phyloP scores from a whole-genome alignment of 2,329 filamentous ascomycete species.

The Chaetomiaceae sp. region DNA sequence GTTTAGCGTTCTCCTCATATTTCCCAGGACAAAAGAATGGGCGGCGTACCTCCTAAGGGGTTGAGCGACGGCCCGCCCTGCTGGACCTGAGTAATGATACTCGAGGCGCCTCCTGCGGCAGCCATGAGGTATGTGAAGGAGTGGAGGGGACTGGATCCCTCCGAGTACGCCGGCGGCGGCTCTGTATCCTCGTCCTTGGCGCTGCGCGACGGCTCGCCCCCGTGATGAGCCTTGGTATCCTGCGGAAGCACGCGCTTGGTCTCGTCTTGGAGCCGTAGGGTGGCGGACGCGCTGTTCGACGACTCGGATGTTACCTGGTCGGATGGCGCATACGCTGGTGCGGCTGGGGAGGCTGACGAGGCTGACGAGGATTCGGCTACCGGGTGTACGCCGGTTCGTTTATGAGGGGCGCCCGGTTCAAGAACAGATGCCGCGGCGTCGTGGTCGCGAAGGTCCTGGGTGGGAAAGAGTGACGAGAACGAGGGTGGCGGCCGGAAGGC shows the following conservation, averaged over 20 bases:
- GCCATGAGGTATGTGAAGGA: constrained; percentile 98
- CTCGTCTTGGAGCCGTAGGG: constrained; percentile 48
- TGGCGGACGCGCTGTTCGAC: constrained; percentile 19
- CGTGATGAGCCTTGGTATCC: constrained; percentile 61
- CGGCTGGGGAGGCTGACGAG: constrained; percentile 33
- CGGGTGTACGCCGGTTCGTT: constrained; percentile 32
- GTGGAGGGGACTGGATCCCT: constrained; percentile 85
- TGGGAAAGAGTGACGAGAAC: constrained; percentile 55
- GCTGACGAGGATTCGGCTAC: constrained; percentile 13
- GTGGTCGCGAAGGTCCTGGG: constrained; percentile 23
- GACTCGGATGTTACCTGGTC: constrained; percentile 19
- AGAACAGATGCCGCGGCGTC: constrained; percentile 31
- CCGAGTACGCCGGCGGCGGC: constrained; percentile 91
- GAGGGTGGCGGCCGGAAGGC: constrained; percentile 45
- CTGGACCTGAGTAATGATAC: constrained; percentile 98
- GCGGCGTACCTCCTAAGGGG: constrained; percentile 68
- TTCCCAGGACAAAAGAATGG: not conserved
- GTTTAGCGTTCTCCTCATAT: not conserved
- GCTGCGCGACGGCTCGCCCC: constrained; percentile 41
- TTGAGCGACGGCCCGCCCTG: constrained; percentile 87
- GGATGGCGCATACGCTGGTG: constrained; percentile 44
- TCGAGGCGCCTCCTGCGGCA: constrained; percentile 90
- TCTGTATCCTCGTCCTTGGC: constrained; percentile 74
- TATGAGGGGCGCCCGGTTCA: constrained; percentile 33
- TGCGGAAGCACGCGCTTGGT: constrained; percentile 79